These are phyloP conservation scores for Xylariaceae sp. DNA, from an alignment of 2,329 filamentous ascomycete genomes.

Conservation along the genomic window DNA sequence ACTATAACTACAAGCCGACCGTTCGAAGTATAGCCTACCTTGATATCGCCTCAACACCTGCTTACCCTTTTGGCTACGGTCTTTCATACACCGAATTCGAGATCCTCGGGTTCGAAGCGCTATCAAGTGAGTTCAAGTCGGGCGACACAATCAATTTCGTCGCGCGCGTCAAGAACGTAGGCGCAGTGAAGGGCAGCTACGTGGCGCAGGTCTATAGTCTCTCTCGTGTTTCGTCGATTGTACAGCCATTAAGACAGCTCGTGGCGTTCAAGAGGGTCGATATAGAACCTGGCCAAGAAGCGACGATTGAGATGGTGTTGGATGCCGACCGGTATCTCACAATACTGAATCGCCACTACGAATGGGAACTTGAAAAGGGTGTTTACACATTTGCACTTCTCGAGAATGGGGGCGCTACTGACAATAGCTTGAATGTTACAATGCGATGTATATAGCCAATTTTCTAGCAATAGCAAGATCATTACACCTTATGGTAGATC, in stretches of 20 bases:
- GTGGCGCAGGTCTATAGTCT: slow-evolving; percentile 42
- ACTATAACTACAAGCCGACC: slow-evolving; percentile 36
- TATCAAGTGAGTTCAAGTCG: slow-evolving; percentile 16
- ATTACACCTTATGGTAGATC: not conserved
- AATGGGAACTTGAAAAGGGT: slow-evolving; percentile 44
- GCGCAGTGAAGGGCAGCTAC: slow-evolving; percentile 35
- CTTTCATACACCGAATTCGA: slow-evolving; percentile 35
- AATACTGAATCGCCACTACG: slow-evolving; percentile 39
- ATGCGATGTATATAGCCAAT: slow-evolving; percentile 33
- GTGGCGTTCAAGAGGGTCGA: slow-evolving; percentile 41
- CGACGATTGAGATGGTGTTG: slow-evolving; percentile 33
- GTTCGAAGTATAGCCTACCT: slow-evolving; percentile 31
- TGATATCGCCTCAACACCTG: slow-evolving; percentile 31
- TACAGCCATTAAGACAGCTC: slow-evolving; percentile 42
- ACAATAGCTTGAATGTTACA: slow-evolving; percentile 38
- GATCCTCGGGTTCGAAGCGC: slow-evolving; percentile 29
- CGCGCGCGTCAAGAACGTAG: slow-evolving; percentile 34
- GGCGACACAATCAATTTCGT: slow-evolving; percentile 37
- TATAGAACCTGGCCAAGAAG: slow-evolving; percentile 34
- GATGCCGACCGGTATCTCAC: slow-evolving; percentile 41
- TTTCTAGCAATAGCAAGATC: not conserved
- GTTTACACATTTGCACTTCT: slow-evolving; percentile 41
- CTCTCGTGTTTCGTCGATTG: slow-evolving; percentile 37
- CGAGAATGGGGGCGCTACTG: slow-evolving; percentile 37
- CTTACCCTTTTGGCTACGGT: slow-evolving; percentile 37